These are phyloP conservation scores for Berkeleyomyces rouxiae DNA, from an alignment of 2,329 filamentous ascomycete species.

Conservation along the genomic window DNA sequence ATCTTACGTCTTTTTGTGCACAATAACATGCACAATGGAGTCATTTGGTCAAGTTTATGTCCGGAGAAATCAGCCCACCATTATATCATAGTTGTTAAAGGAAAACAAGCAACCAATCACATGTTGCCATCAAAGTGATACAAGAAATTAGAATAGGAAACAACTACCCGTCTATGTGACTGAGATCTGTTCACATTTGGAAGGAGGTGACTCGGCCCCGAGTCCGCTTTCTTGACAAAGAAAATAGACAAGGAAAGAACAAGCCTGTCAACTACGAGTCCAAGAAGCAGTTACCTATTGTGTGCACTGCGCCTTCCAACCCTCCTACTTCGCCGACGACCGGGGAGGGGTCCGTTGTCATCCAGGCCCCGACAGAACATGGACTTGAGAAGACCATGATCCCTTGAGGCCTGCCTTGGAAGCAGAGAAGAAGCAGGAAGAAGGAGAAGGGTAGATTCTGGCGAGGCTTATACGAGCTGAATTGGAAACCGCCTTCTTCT, in stretches of 20 bases:
- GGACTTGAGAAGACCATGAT: not conserved
- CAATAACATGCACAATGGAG: no score
- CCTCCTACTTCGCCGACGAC: not conserved
- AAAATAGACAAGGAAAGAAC: not conserved
- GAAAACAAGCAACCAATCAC: not conserved
- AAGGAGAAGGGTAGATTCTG: not conserved
- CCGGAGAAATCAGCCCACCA: no score
- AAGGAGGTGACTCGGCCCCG: not conserved
- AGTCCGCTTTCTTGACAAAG: not conserved
- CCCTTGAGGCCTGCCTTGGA: not conserved
- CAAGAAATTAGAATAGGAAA: not conserved
- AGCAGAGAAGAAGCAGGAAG: not conserved
- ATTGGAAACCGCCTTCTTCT: not conserved
- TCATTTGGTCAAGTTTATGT: no score
- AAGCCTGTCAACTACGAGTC: not conserved
- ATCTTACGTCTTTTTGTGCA: no score
- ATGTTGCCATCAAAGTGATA: not conserved
- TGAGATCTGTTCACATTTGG: not conserved
- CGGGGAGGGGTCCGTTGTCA: not conserved
- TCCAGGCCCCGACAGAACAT: not conserved
- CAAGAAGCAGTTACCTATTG: not conserved
- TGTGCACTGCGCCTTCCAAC: not conserved
- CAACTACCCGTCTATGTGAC: not conserved
- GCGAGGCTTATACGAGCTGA: not conserved
- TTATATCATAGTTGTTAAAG: not conserved